Percentiles rank a stretch among this genome's conserved stretches.
Evolutionary conservation across 495 filamentous ascomycete species (phyloP).

Genomic region (Aspergillus carlsbadensis): DNA sequence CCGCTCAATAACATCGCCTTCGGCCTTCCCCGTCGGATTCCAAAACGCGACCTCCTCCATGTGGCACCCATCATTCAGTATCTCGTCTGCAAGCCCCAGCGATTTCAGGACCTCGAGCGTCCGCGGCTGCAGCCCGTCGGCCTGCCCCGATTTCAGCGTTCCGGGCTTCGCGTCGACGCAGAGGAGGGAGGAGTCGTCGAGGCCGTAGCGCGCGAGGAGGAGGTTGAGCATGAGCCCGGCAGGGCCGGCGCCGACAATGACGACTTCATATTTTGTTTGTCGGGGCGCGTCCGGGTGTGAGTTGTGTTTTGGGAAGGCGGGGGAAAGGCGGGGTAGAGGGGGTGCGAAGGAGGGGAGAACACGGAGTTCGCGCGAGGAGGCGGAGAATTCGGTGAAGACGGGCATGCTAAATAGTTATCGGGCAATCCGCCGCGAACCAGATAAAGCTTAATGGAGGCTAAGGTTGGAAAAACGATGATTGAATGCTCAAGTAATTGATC

Average conservation of each 20-base stretch:
- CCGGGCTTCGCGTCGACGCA: slow-evolving; percentile 47
- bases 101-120: slow-evolving; percentile 64
- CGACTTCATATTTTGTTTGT: slow-evolving; percentile 41
- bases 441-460: neutral
- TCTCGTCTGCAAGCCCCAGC: slow-evolving; percentile 36
- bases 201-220: slow-evolving; percentile 48
- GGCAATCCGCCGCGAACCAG: no score
- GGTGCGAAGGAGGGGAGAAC: slow-evolving; percentile 42
- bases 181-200: slow-evolving; percentile 41
- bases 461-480: no score
- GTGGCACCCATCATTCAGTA: slow-evolving; percentile 37
- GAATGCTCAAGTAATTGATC: neutral
- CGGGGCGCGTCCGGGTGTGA: neutral
- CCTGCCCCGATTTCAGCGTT: slow-evolving; percentile 54
- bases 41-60: slow-evolving; percentile 48
- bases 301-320: slow-evolving; percentile 4
- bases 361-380: slow-evolving; percentile 39
- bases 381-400: slow-evolving; percentile 43
- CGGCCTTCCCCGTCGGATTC: slow-evolving; percentile 47
- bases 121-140: slow-evolving; percentile 62
- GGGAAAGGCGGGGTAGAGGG: slow-evolving; percentile 38
- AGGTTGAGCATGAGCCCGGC: slow-evolving; percentile 49
- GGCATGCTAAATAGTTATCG: no score
- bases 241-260: slow-evolving; percentile 46
- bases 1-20: slow-evolving; percentile 47